Percentiles rank a stretch among this genome's conserved stretches.
These are phyloP conservation scores for Alternaria ventricosa DNA, from an alignment of 2,329 filamentous ascomycete genomes.

Conservation along the genomic window DNA sequence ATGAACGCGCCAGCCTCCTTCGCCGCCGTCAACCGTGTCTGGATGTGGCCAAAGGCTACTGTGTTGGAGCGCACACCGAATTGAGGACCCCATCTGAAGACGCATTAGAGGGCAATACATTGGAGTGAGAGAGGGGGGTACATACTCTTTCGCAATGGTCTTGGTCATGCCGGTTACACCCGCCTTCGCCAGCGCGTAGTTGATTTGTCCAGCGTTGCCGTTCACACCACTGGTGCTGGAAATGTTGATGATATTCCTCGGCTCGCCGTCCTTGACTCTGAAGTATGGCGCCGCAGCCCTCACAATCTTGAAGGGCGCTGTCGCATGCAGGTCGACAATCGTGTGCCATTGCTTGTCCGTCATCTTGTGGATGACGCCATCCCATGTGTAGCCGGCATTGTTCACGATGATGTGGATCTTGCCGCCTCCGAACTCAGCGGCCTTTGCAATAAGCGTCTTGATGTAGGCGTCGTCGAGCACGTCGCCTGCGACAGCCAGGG, in stretches of 20 bases:
- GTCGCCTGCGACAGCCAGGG: slow-evolving; percentile 77
- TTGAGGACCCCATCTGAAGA: slow-evolving; percentile 72
- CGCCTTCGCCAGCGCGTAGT: slow-evolving; percentile 86
- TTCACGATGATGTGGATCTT: slow-evolving; percentile 94
- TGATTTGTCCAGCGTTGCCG: slow-evolving; percentile 89
- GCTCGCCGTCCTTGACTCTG: slow-evolving; percentile 81
- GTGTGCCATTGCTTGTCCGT: slow-evolving; percentile 91
- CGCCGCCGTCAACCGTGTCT: slow-evolving; percentile 79
- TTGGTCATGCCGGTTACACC: slow-evolving; percentile 84
- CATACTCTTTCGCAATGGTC: slow-evolving; percentile 80
- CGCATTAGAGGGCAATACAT: slow-evolving; percentile 3
- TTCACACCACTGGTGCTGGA: slow-evolving; percentile 81
- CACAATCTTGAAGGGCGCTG: slow-evolving; percentile 83
- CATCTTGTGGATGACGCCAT: slow-evolving; percentile 92
- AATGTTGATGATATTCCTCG: slow-evolving; percentile 82
- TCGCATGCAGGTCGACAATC: slow-evolving; percentile 82
- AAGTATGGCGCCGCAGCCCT: slow-evolving; percentile 83
- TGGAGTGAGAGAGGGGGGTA: not conserved
- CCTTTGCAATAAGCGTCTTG: slow-evolving; percentile 71
- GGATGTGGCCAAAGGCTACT: slow-evolving; percentile 82
- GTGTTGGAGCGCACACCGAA: slow-evolving; percentile 87
- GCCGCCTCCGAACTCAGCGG: slow-evolving; percentile 80
- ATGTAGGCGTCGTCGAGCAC: slow-evolving; percentile 76
- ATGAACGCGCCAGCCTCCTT: slow-evolving; percentile 86
- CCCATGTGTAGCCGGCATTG: slow-evolving; percentile 92